phyloP scores from a whole-genome alignment of 2,329 filamentous ascomycete genomes.

The Cyclaneusma minus region DNA sequence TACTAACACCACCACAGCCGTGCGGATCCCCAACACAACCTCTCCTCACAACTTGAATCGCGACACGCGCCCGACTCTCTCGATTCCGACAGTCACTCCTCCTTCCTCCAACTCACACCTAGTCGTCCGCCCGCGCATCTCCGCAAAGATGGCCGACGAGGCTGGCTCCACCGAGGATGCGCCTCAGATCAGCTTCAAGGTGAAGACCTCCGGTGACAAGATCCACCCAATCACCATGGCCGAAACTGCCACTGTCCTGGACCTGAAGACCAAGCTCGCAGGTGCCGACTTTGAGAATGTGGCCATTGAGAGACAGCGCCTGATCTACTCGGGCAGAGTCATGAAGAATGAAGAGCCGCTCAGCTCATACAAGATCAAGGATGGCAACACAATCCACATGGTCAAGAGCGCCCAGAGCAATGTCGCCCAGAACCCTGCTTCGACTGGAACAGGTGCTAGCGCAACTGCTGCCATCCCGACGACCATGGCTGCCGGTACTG shows the following conservation, averaged over 20 bases:
- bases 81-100: too few species aligned
- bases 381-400: conserved; percentile 88
- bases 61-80: too few species aligned
- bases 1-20: too few species aligned
- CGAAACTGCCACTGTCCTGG: conserved; percentile 59
- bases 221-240: conserved; percentile 73
- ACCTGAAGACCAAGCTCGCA: conserved; percentile 82
- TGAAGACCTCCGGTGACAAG: conserved; percentile 89
- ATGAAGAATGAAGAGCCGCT: conserved; percentile 89
- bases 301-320: conserved; percentile 72
- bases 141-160: conserved; percentile 47
- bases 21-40: too few species aligned
- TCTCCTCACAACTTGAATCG: too few species aligned
- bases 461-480: conserved; percentile 47
- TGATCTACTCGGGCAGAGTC: conserved; percentile 95
- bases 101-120: neutral
- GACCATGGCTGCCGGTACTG: conserved; percentile 69
- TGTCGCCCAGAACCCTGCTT: conserved; percentile 29
- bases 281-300: conserved; percentile 72
- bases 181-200: conserved; percentile 79
- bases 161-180: conserved; percentile 42
- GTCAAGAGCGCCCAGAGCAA: conserved; percentile 86
- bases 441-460: conserved; percentile 25
- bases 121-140: conserved; percentile 2
- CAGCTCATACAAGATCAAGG: conserved; percentile 82